phyloP scores from a whole-genome alignment of 139 green algal genomes.

The Trebouxia sp. region DNA sequence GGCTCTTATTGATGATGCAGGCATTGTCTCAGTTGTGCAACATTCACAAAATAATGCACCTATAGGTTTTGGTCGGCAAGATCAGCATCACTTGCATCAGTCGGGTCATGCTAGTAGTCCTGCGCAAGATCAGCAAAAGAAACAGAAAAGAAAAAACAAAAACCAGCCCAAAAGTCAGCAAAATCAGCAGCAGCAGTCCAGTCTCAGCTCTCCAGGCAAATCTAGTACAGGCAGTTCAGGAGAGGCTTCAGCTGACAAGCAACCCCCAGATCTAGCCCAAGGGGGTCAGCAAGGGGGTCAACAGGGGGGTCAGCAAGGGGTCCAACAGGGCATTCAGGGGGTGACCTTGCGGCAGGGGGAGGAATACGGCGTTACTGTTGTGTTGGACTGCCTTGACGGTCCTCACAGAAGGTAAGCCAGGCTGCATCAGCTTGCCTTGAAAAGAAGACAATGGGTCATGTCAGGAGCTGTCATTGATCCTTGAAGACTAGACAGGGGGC shows the following conservation, averaged over 20 bases:
- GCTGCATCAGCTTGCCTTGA: too few relatives aligned
- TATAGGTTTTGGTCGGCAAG: too few relatives aligned
- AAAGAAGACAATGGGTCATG: too few relatives aligned
- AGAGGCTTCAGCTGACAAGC: neutral
- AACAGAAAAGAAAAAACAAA: neutral
- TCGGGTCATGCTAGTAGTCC: too few relatives aligned
- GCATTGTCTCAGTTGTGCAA: neutral
- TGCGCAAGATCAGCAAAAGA: slow-evolving; percentile 7
- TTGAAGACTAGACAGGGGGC: too few relatives aligned
- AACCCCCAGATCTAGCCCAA: too few relatives aligned
- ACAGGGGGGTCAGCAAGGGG: neutral
- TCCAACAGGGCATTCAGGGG: neutral
- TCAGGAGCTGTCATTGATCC: too few relatives aligned
- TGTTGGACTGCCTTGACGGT: neutral
- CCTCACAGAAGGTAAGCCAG: neutral
- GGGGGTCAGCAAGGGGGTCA: neutral
- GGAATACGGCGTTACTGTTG: neutral
- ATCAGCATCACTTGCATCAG: too few relatives aligned
- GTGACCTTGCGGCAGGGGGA: neutral
- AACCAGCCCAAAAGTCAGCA: neutral
- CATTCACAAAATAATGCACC: neutral
- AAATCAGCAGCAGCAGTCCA: neutral
- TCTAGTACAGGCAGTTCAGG: neutral
- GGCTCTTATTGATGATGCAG: slow-evolving; percentile 10
- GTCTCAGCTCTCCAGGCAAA: neutral